Base-by-base conservation (phyloP, 306 rosid genomes). In the Sphenostylis stenocarpa region DNA sequence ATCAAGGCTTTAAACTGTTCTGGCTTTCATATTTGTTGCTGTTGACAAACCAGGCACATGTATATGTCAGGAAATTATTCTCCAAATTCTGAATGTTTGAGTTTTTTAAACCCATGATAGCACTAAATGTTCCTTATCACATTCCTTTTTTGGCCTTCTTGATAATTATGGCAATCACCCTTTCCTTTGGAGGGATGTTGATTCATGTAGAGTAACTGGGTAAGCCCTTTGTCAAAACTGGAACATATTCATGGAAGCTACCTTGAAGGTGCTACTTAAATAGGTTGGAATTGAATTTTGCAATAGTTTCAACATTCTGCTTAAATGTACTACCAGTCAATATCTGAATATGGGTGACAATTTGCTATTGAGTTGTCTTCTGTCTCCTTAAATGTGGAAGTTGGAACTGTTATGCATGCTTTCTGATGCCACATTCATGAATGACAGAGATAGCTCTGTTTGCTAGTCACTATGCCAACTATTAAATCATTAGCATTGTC, bases 81-180 rank as follows among this genome's bases (percentile, higher is more conserved):
- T 70, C 72, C 24, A 61, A 70, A 63, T 65, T 55, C 70, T 19
- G 28, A 49, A 0, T 26, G n/a, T 68, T 81, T 67, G 36, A 52
- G 43, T 10, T 62, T 56, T 79, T 70, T 9, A 71, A 75, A 44
- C 74, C 17, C 53, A 49, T 19, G 13, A 19, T 64, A 49, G 33
- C 48, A 24, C 21, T 36, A 67, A 70, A 47, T 51, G 48, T 34
- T 45, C 44, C 31, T 44, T 55, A 20, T 75, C 47, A 36, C 12
- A 44, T 48, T 63, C 51, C 31, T 14, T 33, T 80, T 47, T 31
- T 80, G 31, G 36, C 36, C 39, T 43, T 49, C 39, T 76, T 51
- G 73, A 72, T 72, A 67, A 67, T 67, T 57, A 70, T 76, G 51
- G 58, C 36, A 33, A 65, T 2, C 47, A 23, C 34, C 48, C 11